These are phyloP conservation scores for Saturnispora zaruensis DNA, from an alignment of 805 yeast species.

Conservation along the genomic window DNA sequence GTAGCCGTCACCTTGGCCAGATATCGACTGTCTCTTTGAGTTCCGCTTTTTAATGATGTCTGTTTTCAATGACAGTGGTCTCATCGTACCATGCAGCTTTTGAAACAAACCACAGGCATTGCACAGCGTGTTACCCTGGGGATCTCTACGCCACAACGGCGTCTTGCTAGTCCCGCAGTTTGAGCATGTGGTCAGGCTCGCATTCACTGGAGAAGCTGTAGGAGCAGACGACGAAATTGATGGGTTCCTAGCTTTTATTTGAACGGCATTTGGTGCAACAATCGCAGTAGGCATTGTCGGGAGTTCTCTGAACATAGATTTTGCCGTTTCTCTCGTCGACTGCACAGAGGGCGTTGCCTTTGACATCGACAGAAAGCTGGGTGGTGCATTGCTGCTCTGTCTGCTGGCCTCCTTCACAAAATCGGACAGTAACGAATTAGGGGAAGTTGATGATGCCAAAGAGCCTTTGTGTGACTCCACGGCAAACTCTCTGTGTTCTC, in stretches of 20 bases:
- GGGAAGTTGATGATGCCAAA: neutral
- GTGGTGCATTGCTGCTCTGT: neutral
- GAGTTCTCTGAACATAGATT: constrained; percentile 4
- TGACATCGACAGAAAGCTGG: constrained; percentile 1
- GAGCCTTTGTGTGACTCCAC: neutral
- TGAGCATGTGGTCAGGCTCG: constrained; percentile 28
- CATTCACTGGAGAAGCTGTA: constrained; percentile 1
- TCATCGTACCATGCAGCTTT: constrained; percentile 52
- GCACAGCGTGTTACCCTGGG: constrained; percentile 51
- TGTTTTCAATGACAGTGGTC: constrained; percentile 51
- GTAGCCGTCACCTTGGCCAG: constrained; percentile 15
- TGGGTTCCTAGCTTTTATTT: constrained; percentile 9
- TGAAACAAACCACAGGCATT: constrained; percentile 58
- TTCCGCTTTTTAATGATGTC: constrained; percentile 65
- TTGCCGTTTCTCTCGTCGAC: constrained; percentile 2
- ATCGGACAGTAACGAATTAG: neutral
- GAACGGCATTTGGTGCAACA: constrained; percentile 8
- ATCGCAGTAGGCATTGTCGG: constrained; percentile 7
- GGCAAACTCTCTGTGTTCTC: constrained; percentile 2
- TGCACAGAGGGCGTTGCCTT: constrained; percentile 2
- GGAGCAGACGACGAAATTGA: constrained; percentile 6
- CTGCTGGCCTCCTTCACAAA: neutral
- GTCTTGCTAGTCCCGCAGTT: constrained; percentile 54
- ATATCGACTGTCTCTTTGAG: constrained; percentile 32
- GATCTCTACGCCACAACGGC: constrained; percentile 55